These are phyloP conservation scores for Neoconidiobolus thromboides DNA, from an alignment of 371 early-diverging fungal genomes.

Conservation along the genomic window DNA sequence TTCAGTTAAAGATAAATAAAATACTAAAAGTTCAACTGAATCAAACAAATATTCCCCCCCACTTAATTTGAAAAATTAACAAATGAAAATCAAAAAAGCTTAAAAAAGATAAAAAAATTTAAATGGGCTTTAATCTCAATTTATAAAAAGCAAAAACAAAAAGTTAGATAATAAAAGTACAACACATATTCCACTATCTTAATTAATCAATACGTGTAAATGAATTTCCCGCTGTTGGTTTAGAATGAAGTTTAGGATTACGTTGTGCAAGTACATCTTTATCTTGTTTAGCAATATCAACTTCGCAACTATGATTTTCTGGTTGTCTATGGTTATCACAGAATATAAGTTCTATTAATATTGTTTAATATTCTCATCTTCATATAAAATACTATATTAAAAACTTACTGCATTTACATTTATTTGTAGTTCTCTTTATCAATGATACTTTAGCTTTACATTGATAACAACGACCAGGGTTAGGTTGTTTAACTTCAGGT, in stretches of 20 bases:
- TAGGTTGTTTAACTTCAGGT: slow-evolving; percentile 18
- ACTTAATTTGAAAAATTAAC: too few species aligned
- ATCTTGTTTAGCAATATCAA: slow-evolving; percentile 49
- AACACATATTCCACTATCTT: too few species aligned
- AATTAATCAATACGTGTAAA: too few species aligned
- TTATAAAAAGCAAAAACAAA: too few species aligned
- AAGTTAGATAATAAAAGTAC: too few species aligned
- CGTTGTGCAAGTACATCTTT: slow-evolving; percentile 48
- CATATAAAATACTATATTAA: background rate
- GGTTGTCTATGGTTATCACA: slow-evolving; percentile 61
- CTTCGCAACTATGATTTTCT: slow-evolving; percentile 53
- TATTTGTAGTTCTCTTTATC: slow-evolving; percentile 62
- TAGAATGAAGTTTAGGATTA: slow-evolving; percentile 56
- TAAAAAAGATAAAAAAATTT: too few species aligned
- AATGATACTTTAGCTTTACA: slow-evolving; percentile 58
- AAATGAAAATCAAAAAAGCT: too few species aligned
- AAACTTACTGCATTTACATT: slow-evolving; percentile 46
- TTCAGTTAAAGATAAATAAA: too few species aligned
- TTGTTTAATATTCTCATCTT: too few species aligned
- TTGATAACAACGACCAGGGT: slow-evolving; percentile 53
- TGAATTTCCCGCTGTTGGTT: slow-evolving; percentile 37
- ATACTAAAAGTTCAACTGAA: too few species aligned
- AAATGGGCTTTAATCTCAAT: too few species aligned
- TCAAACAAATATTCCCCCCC: too few species aligned
- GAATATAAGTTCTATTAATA: slow-evolving; percentile 32